Evolutionary conservation across 257 asterid species (phyloP).

Genomic region (Nicotiana knightiana): DNA sequence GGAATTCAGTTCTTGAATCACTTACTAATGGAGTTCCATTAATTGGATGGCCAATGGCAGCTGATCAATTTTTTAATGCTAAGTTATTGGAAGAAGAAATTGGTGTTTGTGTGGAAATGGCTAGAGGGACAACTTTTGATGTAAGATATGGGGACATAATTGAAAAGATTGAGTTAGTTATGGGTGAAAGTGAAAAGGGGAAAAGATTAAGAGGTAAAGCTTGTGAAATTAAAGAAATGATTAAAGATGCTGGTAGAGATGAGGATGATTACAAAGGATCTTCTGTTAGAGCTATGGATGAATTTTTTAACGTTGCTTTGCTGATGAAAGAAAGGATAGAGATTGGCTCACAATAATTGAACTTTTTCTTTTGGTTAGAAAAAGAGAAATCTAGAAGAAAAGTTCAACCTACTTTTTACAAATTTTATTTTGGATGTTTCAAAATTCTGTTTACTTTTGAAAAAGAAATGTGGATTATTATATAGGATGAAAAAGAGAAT

Average conservation of each 20-base stretch:
- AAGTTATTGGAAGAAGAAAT: constrained; percentile 41
- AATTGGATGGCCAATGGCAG: constrained; percentile 60
- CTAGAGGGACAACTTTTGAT: constrained; percentile 48
- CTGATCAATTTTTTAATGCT: constrained; percentile 54
- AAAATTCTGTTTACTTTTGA: background rate
- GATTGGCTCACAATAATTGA: background rate
- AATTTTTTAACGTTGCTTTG: constrained; percentile 31
- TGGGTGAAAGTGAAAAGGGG: constrained; percentile 36
- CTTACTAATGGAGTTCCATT: constrained; percentile 42
- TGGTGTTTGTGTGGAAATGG: constrained; percentile 56
- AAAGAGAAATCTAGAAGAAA: background rate
- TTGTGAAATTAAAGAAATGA: constrained; percentile 26
- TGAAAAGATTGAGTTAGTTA: constrained; percentile 46
- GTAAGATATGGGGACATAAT: constrained; percentile 37
- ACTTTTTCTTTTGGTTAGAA: background rate
- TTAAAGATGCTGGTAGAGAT: constrained; percentile 28
- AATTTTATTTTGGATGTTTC: background rate
- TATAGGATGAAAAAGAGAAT: background rate
- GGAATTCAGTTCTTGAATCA: constrained; percentile 64
- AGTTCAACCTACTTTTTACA: background rate
- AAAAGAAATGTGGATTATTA: background rate
- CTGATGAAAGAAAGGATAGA: constrained; percentile 14
- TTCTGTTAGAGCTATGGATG: constrained; percentile 50
- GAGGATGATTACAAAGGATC: constrained; percentile 35
- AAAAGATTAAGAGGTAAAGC: constrained; percentile 34